Base-by-base conservation (phyloP, 768 basidiomycete species). In the Suillus placidus region DNA sequence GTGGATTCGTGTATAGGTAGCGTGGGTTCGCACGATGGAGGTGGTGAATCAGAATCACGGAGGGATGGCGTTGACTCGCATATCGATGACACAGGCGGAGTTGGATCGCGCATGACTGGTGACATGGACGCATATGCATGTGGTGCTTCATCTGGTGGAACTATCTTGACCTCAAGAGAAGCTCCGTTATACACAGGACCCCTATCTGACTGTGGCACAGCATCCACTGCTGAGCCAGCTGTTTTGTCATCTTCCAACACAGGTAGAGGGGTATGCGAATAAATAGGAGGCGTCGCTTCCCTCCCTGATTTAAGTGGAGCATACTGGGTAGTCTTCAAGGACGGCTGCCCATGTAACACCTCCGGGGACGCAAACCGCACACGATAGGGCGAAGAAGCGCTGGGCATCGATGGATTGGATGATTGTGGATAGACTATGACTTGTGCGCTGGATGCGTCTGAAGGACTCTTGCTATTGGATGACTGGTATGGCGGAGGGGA, bases 281-380 rank as follows among this genome's bases (percentile, higher is more conserved):
- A 9, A 10, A 18, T 32, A 58, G 12, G 56, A 38, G 57, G 23
- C 7, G 23, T 58, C 5, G 9, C 5, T 38, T 58, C 38, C 20
- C 37, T 26, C 38, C 16, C 57, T 10, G 16, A 18, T 40, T 58
- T 9, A 18, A 40, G 23, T 10, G 57, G 23, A 26, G n/a, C 4
- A 57, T 23, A 35, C 8, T 38, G 7, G 23, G 37, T 26, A 13
- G 9, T 18, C 57, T 12, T 63, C 58, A 75, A 6, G 37, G 65
- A 49, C 20, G 72, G 67, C 8, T 68, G 45, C 6, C 62, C 70
- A 37, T 34, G 35, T 49, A 73, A 45, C 49, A 75, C 55, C 54
- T 79, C 78, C 4, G 78, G 78, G 3, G 78, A 77, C 4, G 70
- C 71, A 38, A 77, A 78, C 37, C 76, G 68, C 56, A 77, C 78